These are phyloP conservation scores for Trichoderma gracile DNA, from an alignment of 2,329 filamentous ascomycete genomes.

Conservation along the genomic window DNA sequence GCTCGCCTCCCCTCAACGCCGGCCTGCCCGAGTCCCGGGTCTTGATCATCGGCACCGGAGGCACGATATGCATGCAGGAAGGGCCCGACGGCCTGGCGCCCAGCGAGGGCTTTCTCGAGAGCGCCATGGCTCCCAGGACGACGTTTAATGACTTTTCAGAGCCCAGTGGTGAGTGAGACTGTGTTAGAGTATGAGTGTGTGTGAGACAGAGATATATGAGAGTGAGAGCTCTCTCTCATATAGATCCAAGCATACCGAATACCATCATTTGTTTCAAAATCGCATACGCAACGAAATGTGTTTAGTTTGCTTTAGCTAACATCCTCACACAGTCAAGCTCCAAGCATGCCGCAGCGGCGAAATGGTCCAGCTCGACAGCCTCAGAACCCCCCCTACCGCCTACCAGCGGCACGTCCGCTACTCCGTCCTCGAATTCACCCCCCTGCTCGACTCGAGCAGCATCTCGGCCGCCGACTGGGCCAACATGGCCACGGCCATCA, in stretches of 20 bases:
- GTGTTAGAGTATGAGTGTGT: background rate
- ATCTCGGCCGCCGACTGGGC: conserved; percentile 87
- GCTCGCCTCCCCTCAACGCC: conserved; percentile 25
- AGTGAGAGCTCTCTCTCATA: background rate
- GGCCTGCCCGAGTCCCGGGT: conserved; percentile 73
- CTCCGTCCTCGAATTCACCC: conserved; percentile 79
- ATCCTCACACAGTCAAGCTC: conserved; percentile 44
- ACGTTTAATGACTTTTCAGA: conserved; percentile 73
- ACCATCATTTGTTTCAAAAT: too few relatives aligned
- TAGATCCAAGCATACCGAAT: background rate
- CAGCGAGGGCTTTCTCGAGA: conserved; percentile 75
- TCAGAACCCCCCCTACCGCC: conserved; percentile 77
- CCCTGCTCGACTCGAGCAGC: conserved; percentile 84
- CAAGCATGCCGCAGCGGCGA: conserved; percentile 54
- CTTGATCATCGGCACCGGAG: conserved; percentile 86
- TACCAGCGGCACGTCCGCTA: conserved; percentile 83
- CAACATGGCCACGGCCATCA: conserved; percentile 75
- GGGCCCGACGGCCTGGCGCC: conserved; percentile 79
- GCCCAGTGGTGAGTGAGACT: conserved; percentile 33
- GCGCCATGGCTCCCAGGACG: conserved; percentile 77
- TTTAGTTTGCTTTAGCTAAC: background rate
- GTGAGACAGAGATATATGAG: background rate
- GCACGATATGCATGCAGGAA: conserved; percentile 88
- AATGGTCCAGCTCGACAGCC: conserved; percentile 59
- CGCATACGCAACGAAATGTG: too few relatives aligned